Percentiles rank a stretch among this genome's conserved stretches.
phyloP scores from a whole-genome alignment of 331 rosid genomes.

The Ulmus americana region DNA sequence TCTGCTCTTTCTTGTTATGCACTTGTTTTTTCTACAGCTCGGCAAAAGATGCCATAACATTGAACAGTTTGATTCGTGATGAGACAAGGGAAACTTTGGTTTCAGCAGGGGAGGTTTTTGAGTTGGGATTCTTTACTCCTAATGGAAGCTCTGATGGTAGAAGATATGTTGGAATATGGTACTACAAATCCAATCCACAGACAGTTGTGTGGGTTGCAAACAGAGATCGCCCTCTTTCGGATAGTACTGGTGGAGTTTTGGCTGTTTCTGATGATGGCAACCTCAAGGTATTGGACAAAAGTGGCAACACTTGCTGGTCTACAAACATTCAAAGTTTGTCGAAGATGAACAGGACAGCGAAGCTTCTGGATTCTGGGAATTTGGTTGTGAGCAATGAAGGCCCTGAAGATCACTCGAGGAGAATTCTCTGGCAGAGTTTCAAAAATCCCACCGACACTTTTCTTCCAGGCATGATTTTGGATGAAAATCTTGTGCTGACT shows the following conservation, averaged over 20 bases:
- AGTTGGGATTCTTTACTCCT: slow-evolving; percentile 61
- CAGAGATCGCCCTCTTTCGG: slow-evolving; percentile 48
- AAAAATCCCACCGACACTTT: slow-evolving; percentile 61
- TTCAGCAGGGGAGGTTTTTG: slow-evolving; percentile 48
- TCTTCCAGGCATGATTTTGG: slow-evolving; percentile 72
- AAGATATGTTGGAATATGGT: slow-evolving; percentile 79
- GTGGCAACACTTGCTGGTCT: slow-evolving; percentile 38
- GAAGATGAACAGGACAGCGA: slow-evolving; percentile 20
- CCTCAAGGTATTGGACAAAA: slow-evolving; percentile 45
- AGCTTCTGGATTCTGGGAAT: slow-evolving; percentile 58
- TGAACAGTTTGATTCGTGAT: slow-evolving; percentile 32
- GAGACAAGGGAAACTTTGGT: slow-evolving; percentile 41
- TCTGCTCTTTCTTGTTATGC: slow-evolving; percentile 30
- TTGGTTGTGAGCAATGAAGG: slow-evolving; percentile 38
- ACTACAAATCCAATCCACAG: slow-evolving; percentile 38
- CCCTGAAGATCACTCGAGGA: slow-evolving; percentile 19
- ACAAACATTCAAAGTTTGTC: slow-evolving; percentile 37
- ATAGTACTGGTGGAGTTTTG: slow-evolving; percentile 36
- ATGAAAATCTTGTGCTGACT: slow-evolving; percentile 35
- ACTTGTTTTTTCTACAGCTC: slow-evolving; percentile 24
- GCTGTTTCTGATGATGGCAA: slow-evolving; percentile 52
- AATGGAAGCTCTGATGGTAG: slow-evolving; percentile 45
- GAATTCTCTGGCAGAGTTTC: slow-evolving; percentile 61
- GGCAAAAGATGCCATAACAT: slow-evolving; percentile 39
- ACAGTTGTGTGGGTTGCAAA: slow-evolving; percentile 74